Percentiles rank a stretch among this genome's conserved stretches.
phyloP scores from a whole-genome alignment of 768 basidiomycete genomes.

The Myochromella boudieri region DNA sequence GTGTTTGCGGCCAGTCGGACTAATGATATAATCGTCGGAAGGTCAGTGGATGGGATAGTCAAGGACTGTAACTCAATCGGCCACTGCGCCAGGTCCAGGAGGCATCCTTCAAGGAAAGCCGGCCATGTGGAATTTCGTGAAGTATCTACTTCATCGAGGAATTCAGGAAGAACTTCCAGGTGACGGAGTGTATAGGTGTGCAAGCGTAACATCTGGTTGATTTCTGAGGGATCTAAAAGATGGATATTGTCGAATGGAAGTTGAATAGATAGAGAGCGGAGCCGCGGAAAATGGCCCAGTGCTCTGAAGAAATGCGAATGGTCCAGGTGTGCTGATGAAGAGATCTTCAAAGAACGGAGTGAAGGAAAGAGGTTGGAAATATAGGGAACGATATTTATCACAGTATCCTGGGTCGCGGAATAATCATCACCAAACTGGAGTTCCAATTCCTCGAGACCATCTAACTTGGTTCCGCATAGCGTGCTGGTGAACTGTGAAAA shows the following conservation, averaged over 20 bases:
- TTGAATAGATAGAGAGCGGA: background rate
- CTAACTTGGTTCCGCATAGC: background rate
- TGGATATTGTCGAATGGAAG: background rate
- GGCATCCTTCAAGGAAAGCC: background rate
- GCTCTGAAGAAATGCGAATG: conserved; percentile 1
- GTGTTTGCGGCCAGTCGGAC: conserved; percentile 2
- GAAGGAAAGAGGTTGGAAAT: background rate
- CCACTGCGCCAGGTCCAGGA: conserved; percentile 4
- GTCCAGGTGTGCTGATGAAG: background rate
- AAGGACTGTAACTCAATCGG: background rate
- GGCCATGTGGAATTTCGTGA: background rate
- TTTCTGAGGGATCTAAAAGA: background rate
- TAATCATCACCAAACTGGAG: conserved; percentile 1
- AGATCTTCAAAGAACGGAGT: background rate
- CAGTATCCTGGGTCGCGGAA: background rate
- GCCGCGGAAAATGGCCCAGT: background rate
- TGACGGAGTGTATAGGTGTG: background rate
- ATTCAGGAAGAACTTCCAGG: conserved; percentile 2
- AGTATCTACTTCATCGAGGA: background rate
- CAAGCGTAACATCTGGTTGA: background rate
- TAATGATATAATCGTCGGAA: conserved; percentile 4
- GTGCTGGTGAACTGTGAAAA: background rate
- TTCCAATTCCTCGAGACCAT: conserved; percentile 1
- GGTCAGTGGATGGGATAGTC: background rate
- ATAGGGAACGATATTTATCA: background rate